A percentile compares a stretch with the other conserved stretches of the same genome.
These are phyloP conservation scores for Penicillium pancosmium DNA, from an alignment of 495 filamentous ascomycete species.

Conservation along the genomic window DNA sequence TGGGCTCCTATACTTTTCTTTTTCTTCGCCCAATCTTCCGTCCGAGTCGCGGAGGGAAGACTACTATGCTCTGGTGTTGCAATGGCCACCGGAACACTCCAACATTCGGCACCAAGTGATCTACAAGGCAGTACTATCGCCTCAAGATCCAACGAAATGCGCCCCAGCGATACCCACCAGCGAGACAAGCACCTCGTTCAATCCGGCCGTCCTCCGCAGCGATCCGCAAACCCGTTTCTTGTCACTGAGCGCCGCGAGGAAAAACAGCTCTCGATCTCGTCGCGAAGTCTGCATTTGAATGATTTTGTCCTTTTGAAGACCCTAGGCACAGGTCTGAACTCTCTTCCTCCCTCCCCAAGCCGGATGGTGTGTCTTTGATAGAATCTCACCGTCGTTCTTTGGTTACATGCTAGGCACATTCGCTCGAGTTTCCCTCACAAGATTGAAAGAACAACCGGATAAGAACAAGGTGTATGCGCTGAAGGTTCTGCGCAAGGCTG, in stretches of 20 bases:
- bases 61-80: slow-evolving; percentile 37
- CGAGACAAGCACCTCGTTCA: slow-evolving; percentile 53
- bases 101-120: slow-evolving; percentile 43
- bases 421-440: slow-evolving; percentile 89
- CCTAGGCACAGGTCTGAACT: slow-evolving; percentile 74
- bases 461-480: slow-evolving; percentile 83
- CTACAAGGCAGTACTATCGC: slow-evolving; percentile 31
- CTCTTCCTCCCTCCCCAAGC: background rate
- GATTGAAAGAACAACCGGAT: slow-evolving; percentile 59
- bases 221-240: slow-evolving; percentile 53
- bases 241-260: slow-evolving; percentile 56
- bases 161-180: slow-evolving; percentile 43
- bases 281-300: slow-evolving; percentile 56
- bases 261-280: slow-evolving; percentile 60
- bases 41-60: slow-evolving; percentile 25
- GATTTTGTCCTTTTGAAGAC: slow-evolving; percentile 90
- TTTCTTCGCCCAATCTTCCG: slow-evolving; percentile 9
- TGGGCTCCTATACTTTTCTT: slow-evolving; percentile 27
- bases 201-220: slow-evolving; percentile 48
- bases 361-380: slow-evolving; percentile 9
- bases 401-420: slow-evolving; percentile 73
- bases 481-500: slow-evolving; percentile 90
- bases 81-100: slow-evolving; percentile 50
- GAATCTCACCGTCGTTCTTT: slow-evolving; percentile 35
- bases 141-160: slow-evolving; percentile 35